Evolutionary conservation across 73 alveolate species (phyloP).

Genomic region (Paramecium tetraurelia): DNA sequence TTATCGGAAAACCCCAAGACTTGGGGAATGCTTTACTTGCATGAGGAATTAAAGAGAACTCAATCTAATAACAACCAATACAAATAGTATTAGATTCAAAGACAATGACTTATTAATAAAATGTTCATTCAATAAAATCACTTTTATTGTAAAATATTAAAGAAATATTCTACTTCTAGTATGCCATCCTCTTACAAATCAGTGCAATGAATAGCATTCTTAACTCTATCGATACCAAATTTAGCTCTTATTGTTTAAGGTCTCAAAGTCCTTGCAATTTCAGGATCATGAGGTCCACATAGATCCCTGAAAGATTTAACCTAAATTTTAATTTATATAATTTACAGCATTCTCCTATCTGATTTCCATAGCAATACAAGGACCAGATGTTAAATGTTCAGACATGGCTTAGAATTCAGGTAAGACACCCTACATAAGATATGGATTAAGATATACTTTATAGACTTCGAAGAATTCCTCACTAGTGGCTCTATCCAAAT

Average conservation of each 20-base stretch:
- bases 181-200: conserved; percentile 97
- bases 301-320: conserved; percentile 80
- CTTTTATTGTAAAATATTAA: conserved; percentile 71
- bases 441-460: conserved; percentile 48
- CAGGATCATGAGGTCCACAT: conserved; percentile 99
- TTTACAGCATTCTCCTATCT: conserved; percentile 94
- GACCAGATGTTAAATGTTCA: conserved; percentile 93
- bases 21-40: conserved; percentile 33
- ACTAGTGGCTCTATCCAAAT: conserved; percentile 87
- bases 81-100: neutral
- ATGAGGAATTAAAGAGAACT: conserved; percentile 11
- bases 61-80: neutral
- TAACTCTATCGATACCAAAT: conserved; percentile 92
- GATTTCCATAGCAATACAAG: conserved; percentile 92
- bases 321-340: neutral
- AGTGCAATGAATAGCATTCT: conserved; percentile 97
- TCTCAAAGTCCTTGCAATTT: conserved; percentile 92
- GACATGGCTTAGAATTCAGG: conserved; percentile 93
- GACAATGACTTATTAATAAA: neutral
- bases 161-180: conserved; percentile 90
- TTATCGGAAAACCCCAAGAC: conserved; percentile 11
- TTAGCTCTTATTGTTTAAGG: conserved; percentile 97
- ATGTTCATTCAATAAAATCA: conserved; percentile 1
- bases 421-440: conserved; percentile 74
- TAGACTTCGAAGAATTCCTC: conserved; percentile 96